Percentiles rank a stretch among this genome's conserved stretches.
Evolutionary conservation across 768 basidiomycete species (phyloP).

Genomic region (Mrakia blollopis): DNA sequence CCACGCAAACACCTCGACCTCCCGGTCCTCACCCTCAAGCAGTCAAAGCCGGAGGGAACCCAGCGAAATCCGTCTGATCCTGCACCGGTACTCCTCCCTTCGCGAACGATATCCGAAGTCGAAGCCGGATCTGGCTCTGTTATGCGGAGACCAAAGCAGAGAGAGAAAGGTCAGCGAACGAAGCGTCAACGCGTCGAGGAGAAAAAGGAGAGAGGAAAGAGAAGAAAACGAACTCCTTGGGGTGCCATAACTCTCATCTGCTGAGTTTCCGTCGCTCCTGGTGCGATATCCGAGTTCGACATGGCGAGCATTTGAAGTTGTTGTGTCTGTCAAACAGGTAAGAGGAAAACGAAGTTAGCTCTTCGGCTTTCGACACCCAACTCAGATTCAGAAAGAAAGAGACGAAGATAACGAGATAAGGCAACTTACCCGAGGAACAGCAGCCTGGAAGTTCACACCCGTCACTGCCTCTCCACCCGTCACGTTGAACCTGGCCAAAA

Average conservation of each 20-base stretch:
- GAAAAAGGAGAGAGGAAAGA: background rate
- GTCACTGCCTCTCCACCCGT: conserved; percentile 52
- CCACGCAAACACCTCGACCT: too few species aligned
- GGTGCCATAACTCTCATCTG: conserved; percentile 90
- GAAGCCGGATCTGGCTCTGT: conserved; percentile 75
- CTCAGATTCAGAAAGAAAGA: background rate
- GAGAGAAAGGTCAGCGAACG: too few species aligned
- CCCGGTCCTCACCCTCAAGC: background rate
- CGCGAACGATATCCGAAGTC: conserved; percentile 76
- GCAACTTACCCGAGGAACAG: conserved; percentile 77
- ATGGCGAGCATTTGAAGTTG: conserved; percentile 97
- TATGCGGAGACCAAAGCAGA: too few species aligned
- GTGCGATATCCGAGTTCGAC: conserved; percentile 73
- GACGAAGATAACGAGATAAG: background rate
- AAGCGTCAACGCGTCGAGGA: too few species aligned
- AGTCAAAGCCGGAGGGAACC: conserved; percentile 61
- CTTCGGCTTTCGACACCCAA: background rate
- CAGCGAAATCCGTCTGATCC: conserved; percentile 91
- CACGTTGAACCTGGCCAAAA: conserved; percentile 79
- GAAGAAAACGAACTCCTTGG: conserved; percentile 64
- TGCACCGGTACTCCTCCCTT: conserved; percentile 64
- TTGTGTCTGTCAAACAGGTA: conserved; percentile 61
- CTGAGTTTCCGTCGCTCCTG: conserved; percentile 82
- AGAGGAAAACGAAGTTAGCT: background rate
- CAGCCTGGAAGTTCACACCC: conserved; percentile 88